Conservation (phyloP, 805 yeast species). For the Starmerella geochares region DNA sequence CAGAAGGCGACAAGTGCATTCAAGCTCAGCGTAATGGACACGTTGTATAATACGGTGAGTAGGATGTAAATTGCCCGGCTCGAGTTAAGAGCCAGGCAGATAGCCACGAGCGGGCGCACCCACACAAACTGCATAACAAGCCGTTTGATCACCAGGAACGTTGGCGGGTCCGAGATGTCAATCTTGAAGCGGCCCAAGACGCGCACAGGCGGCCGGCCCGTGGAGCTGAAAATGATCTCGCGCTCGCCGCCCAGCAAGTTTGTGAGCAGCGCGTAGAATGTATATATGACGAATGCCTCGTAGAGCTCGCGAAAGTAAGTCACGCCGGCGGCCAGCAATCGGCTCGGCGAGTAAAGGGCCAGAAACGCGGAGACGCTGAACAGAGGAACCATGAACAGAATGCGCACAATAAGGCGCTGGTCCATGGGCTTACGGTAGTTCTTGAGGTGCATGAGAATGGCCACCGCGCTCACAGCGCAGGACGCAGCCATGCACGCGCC, state of each 20-base stretch:
- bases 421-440: conserved; percentile 84
- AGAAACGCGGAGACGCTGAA: conserved; percentile 63
- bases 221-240: conserved; percentile 57
- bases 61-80: conserved; percentile 38
- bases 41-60: conserved; percentile 61
- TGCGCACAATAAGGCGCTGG: conserved; percentile 75
- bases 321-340: conserved; percentile 8
- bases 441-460: conserved; percentile 44
- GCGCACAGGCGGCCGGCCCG: conserved; percentile 55
- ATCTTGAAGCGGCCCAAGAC: conserved; percentile 39
- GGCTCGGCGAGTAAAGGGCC: conserved; percentile 36
- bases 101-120: conserved; percentile 76
- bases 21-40: conserved; percentile 69
- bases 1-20: conserved; percentile 84
- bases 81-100: conserved; percentile 23
- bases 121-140: conserved; percentile 90
- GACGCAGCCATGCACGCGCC: conserved; percentile 28
- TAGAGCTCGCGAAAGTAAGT: conserved; percentile 66
- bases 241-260: conserved; percentile 87
- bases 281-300: conserved; percentile 92
- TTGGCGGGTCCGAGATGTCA: conserved; percentile 78
- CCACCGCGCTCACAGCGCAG: conserved; percentile 35
- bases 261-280: conserved; percentile 76
- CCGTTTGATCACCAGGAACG: conserved; percentile 65
- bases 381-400: conserved; percentile 70